Evolutionary conservation across 805 yeast genomes (phyloP).

Genomic region (Tetrapisispora taiwanensis): DNA sequence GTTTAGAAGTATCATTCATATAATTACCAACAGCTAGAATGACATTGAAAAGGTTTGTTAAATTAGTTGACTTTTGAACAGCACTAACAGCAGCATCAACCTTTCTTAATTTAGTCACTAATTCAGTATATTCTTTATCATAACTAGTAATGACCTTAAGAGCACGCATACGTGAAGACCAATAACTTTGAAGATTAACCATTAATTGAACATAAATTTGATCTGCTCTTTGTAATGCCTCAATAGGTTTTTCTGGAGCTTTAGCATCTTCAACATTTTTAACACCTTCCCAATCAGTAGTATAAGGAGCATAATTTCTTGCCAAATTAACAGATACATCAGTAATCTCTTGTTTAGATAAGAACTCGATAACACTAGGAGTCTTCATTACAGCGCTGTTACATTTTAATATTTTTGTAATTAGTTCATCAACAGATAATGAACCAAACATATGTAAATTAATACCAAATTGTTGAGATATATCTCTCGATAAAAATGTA

Average conservation of each 20-base stretch:
- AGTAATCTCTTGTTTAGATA: slow-evolving; percentile 61
- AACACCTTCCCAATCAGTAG: slow-evolving; percentile 52
- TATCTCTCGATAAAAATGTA: slow-evolving; percentile 67
- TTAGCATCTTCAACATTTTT: slow-evolving; percentile 32
- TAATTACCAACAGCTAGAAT: slow-evolving; percentile 89
- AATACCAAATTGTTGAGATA: slow-evolving; percentile 92
- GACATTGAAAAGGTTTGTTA: slow-evolving; percentile 67
- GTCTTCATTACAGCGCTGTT: slow-evolving; percentile 60
- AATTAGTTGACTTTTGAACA: slow-evolving; percentile 53
- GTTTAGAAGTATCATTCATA: slow-evolving; percentile 89
- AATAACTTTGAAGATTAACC: slow-evolving; percentile 75
- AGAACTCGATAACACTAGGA: slow-evolving; percentile 71
- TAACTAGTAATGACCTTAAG: slow-evolving; percentile 56
- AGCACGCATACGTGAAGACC: slow-evolving; percentile 89
- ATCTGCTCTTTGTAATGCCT: slow-evolving; percentile 78
- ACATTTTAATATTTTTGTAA: slow-evolving; percentile 65
- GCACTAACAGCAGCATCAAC: slow-evolving; percentile 67
- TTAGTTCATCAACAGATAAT: slow-evolving; percentile 53
- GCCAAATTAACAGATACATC: slow-evolving; percentile 66
- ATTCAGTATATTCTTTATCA: slow-evolving; percentile 69
- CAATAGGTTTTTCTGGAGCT: slow-evolving; percentile 59
- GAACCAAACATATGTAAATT: slow-evolving; percentile 71
- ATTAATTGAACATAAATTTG: slow-evolving; percentile 72
- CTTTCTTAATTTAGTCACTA: slow-evolving; percentile 53
- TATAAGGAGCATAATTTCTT: slow-evolving; percentile 70